Percentiles rank a stretch among this genome's conserved stretches.
Conservation (phyloP, 2,329 filamentous ascomycete genomes). For the Dothistroma septosporum region DNA sequence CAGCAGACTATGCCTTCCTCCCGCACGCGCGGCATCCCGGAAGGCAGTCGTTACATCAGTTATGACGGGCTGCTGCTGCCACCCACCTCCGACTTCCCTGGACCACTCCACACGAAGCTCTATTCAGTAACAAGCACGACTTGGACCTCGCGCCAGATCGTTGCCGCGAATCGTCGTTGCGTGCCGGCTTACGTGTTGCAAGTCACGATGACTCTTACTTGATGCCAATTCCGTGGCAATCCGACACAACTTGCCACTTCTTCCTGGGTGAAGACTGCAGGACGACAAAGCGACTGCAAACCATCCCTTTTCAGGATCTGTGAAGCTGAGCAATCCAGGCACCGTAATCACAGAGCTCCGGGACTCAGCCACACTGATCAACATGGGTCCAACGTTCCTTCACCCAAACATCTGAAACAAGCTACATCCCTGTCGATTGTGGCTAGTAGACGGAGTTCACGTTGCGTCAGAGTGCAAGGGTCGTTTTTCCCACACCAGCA, state of each 20-base stretch:
- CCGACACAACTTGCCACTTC: neutral
- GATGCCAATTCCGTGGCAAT: neutral
- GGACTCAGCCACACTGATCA: neutral
- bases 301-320: neutral
- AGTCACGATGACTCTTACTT: neutral
- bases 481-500: conserved; percentile 6
- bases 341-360: neutral
- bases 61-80: neutral
- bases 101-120: neutral
- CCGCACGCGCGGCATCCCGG: neutral
- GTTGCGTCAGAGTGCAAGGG: conserved; percentile 24
- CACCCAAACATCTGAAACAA: conserved; percentile 8
- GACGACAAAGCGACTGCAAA: neutral
- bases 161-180: neutral
- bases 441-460: conserved; percentile 20
- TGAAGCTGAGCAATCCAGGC: neutral
- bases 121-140: neutral
- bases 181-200: neutral
- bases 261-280: neutral
- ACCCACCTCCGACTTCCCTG: neutral
- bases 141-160: neutral
- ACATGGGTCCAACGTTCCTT: conserved; percentile 2
- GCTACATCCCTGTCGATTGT: conserved; percentile 20
- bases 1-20: neutral
- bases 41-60: neutral